Base-by-base conservation (phyloP, 352 stramenopile genomes). In the Globisporangium spinosum region DNA sequence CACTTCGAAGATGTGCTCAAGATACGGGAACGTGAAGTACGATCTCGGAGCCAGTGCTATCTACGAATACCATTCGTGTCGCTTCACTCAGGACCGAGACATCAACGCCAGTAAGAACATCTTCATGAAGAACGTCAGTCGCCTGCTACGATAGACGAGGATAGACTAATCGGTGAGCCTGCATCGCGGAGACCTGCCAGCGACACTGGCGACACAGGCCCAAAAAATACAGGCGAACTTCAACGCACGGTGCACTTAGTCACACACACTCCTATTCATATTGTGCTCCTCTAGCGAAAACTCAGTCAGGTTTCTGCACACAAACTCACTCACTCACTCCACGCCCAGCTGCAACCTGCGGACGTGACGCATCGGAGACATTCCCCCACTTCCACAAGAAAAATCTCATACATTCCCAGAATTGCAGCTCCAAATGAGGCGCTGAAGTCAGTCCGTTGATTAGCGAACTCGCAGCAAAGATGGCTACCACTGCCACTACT, bases 331-430 rank as follows among this genome's bases (percentile, higher is more conserved):
- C 9, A 15, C 10, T 17, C 38, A 17, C 38, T 20, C 13, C 12
- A 47, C 38, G 13, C 38, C 10, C 35, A 32, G 38, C 58, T 47
- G 38, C 54, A 68, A 68, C 35, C 51, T 68, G 63, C 63, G 13
- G 5, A 25, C n/a, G 63, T 68, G 63, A 68, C 63, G 63, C 63
- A 35, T 51, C 56, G 35, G 63, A 68, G 63, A 57, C 63, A 68
- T 68, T 62, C 55, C 12, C 10, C n/a, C 53, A 58, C 6, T 58
- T 32, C 63, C 29, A 47, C 38, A 43, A 65, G 58, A 64, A 64
- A 34, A 63, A 53, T 9, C 35, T 5, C n/a, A 51, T 27, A 3
- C 13, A 25, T 49, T n/a, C 40, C 40, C 35, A 43, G 35, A n/a
- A 15, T 8, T 51, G 15, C 43, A 23, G 20, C 9, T 9, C 7